Base-by-base conservation (phyloP, 108 stramenopile species). In the Mediolabrus comicus region DNA sequence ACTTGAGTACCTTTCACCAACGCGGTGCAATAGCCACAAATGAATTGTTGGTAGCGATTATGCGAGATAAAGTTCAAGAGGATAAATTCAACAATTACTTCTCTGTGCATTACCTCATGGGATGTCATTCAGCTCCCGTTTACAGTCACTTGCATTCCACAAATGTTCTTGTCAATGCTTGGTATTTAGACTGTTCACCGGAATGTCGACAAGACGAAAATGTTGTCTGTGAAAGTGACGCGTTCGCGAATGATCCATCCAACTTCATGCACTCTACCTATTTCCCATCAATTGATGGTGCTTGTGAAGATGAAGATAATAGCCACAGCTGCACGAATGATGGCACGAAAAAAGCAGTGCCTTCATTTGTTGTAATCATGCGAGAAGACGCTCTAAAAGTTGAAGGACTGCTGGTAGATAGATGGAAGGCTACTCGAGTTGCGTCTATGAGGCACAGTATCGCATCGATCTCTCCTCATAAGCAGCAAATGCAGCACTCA, bases 71-170 rank as follows among this genome's bases (percentile, higher is more conserved):
- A 3, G 26, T 52, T 32, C 56, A 52, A 30, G 34, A 32, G 38
- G 49, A 17, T 41, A 33, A 54, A 49, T 26, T 36, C 36, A 36
- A 60, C 34, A 72, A 61, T 34, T 39, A 53, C 6, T 79, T 69
- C 57, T 62, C 66, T 25, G 61, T 92, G 12, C 87, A 92, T 64
- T 95, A 86, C 62, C 62, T 91, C 57, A 88, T 91, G 75, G 88
- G 88, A 1, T 95, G 94, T 59, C 91, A 95, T 74, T 89, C 94
- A 7, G 81, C 88, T 3, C 94, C 94, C 26, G 53, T 89, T n/a
- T 75, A 89, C 22, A 92, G 91, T 56, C 86, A 91, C 62, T 61
- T 95, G 36, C 94, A 92, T 57, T 35, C 59, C 6, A 83, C 78
- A 9, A 55, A 55, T 36, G 58, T 53, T 12, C 52, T 27, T 24